Evolutionary conservation across 768 basidiomycete species (phyloP).

Genomic region (Hypholoma fasciculare): DNA sequence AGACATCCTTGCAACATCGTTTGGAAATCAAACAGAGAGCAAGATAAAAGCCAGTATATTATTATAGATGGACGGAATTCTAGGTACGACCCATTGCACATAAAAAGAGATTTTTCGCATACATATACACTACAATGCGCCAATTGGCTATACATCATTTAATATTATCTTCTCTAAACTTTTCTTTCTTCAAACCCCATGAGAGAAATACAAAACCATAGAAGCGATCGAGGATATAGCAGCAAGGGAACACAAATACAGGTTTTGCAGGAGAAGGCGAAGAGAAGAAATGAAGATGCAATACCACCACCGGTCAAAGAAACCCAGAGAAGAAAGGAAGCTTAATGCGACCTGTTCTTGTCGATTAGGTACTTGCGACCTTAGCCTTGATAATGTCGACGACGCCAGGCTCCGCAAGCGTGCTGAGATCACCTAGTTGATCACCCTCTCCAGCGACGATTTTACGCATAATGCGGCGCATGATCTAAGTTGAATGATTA

Average conservation of each 20-base stretch:
- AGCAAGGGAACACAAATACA: background rate
- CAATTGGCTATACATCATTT: background rate
- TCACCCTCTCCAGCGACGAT: constrained; percentile 94
- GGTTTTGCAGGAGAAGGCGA: background rate
- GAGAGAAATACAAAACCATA: background rate
- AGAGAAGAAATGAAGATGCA: background rate
- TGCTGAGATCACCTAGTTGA: constrained; percentile 93
- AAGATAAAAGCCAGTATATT: background rate
- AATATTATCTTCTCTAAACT: background rate
- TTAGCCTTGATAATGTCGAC: constrained; percentile 86
- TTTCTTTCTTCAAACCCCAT: background rate
- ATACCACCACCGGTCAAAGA: background rate
- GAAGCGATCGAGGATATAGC: background rate
- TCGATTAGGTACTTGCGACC: constrained; percentile 43
- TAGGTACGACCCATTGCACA: background rate
- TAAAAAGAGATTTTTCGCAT: background rate
- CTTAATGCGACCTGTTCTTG: too few relatives aligned
- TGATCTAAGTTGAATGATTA: constrained; percentile 50
- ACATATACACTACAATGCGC: constrained; percentile 1
- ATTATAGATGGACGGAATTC: background rate
- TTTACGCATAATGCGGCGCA: constrained; percentile 96
- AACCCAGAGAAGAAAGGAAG: background rate
- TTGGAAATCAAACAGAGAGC: too few relatives aligned
- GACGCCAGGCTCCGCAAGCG: constrained; percentile 84
- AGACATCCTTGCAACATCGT: too few relatives aligned